Percentiles rank a stretch among this genome's conserved stretches.
Conservation (phyloP, 305 asterid species). For the Plantago coronopus region DNA sequence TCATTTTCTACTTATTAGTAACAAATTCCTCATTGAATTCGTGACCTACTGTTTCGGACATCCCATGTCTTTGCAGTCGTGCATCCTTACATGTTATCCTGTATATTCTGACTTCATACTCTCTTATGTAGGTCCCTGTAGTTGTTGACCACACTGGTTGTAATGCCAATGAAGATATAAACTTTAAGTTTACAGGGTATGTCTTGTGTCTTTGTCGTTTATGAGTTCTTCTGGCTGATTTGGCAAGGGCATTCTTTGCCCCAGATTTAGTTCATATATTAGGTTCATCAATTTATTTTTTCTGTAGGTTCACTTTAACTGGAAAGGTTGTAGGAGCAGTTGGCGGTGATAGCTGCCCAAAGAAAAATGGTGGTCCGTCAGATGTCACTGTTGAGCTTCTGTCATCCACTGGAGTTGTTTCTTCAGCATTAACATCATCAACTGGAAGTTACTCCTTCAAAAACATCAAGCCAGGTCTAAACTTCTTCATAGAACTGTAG, state of each 20-base stretch:
- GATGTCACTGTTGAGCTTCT: slow-evolving; percentile 70
- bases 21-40: slow-evolving; percentile 14
- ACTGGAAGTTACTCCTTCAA: slow-evolving; percentile 68
- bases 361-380: slow-evolving; percentile 75
- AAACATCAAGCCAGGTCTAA: slow-evolving; percentile 73
- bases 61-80: slow-evolving; percentile 13
- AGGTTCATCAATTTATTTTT: slow-evolving; percentile 26
- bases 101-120: slow-evolving; percentile 23
- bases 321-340: slow-evolving; percentile 85
- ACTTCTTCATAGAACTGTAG: slow-evolving; percentile 20
- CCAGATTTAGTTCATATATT: slow-evolving; percentile 22
- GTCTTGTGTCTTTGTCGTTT: slow-evolving; percentile 19
- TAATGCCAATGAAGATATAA: slow-evolving; percentile 85
- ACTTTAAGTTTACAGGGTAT: slow-evolving; percentile 88
- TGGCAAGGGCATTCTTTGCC: slow-evolving; percentile 10
- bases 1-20: slow-evolving; percentile 24
- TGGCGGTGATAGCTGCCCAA: slow-evolving; percentile 70
- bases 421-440: slow-evolving; percentile 69
- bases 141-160: slow-evolving; percentile 82
- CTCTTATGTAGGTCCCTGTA: slow-evolving; percentile 63
- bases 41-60: slow-evolving; percentile 5
- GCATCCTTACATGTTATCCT: slow-evolving; percentile 13
- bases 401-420: slow-evolving; percentile 61
- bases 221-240: slow-evolving; percentile 19
- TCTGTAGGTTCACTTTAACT: slow-evolving; percentile 65